Percentiles rank a stretch among this genome's conserved stretches.
These are phyloP conservation scores for Lachnum nothofagi DNA, from an alignment of 2,329 filamentous ascomycete genomes.

Conservation along the genomic window DNA sequence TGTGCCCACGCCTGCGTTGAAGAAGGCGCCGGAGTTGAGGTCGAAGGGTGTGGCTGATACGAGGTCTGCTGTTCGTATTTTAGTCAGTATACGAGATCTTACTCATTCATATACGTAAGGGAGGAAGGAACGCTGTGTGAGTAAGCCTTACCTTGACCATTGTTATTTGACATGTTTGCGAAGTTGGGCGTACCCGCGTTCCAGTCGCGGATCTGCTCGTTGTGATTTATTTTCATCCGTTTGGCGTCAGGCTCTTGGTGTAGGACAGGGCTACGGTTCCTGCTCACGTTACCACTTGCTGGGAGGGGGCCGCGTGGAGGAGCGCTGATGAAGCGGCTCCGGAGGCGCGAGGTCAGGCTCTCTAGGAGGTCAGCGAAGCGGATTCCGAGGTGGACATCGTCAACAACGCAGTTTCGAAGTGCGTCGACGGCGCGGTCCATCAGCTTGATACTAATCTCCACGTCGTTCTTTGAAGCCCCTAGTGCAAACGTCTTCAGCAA, in stretches of 20 bases:
- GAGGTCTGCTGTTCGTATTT: conserved; percentile 21
- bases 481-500: conserved; percentile 78
- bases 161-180: conserved; percentile 12
- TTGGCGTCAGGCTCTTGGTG: conserved; percentile 32
- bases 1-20: conserved; percentile 39
- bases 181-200: conserved; percentile 27
- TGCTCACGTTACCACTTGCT: conserved; percentile 13
- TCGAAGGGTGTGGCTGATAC: conserved; percentile 63
- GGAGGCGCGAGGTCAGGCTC: conserved; percentile 67
- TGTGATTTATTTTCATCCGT: conserved; percentile 24
- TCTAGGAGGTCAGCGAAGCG: conserved; percentile 79
- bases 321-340: conserved; percentile 67
- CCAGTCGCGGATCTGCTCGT: conserved; percentile 28
- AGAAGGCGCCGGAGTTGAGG: conserved; percentile 49
- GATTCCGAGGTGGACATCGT: conserved; percentile 80
- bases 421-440: conserved; percentile 72
- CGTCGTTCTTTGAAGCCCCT: conserved; percentile 72
- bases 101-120: background rate
- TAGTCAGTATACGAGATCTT: conserved; percentile 3
- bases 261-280: conserved; percentile 28
- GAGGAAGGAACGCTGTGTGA: no score
- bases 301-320: conserved; percentile 40
- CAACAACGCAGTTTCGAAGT: conserved; percentile 71
- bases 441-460: conserved; percentile 67
- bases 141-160: conserved; percentile 21